These are phyloP conservation scores for Melianthus villosus DNA, from an alignment of 441 rosid species.

Conservation along the genomic window DNA sequence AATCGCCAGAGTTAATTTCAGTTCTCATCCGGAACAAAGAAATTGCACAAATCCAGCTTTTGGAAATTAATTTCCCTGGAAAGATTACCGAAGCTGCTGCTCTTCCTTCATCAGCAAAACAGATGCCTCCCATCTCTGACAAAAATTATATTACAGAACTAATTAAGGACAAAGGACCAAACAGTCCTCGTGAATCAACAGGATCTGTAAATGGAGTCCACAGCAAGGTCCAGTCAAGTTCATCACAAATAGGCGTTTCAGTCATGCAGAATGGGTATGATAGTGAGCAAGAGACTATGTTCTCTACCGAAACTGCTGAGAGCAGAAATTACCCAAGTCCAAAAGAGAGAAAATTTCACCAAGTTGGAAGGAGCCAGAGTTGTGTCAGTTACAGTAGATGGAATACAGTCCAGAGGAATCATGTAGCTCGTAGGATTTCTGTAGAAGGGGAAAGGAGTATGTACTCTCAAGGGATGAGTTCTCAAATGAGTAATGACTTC, in stretches of 20 bases:
- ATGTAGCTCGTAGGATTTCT: slow-evolving; percentile 29
- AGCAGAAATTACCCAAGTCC: slow-evolving; percentile 84
- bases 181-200: slow-evolving; percentile 28
- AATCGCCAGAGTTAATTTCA: slow-evolving; percentile 57
- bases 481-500: slow-evolving; percentile 86
- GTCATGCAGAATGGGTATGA: slow-evolving; percentile 47
- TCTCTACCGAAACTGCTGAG: slow-evolving; percentile 94
- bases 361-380: slow-evolving; percentile 84
- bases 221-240: slow-evolving; percentile 61
- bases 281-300: slow-evolving; percentile 89
- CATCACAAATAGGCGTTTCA: slow-evolving; percentile 38
- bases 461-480: slow-evolving; percentile 61
- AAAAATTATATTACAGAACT: slow-evolving; percentile 20
- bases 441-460: slow-evolving; percentile 61
- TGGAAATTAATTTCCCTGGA: slow-evolving; percentile 81
- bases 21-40: slow-evolving; percentile 44
- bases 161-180: slow-evolving; percentile 11
- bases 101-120: too few species aligned
- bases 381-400: slow-evolving; percentile 63
- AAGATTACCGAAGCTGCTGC: slow-evolving; percentile 24
- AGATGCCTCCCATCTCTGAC: slow-evolving; percentile 12
- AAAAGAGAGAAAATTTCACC: slow-evolving; percentile 43
- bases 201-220: slow-evolving; percentile 54
- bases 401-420: slow-evolving; percentile 39
- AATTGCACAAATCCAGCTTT: slow-evolving; percentile 36